Percentiles rank a stretch among this genome's conserved stretches.
These are phyloP conservation scores for Ceratocystiopsis minuta DNA, from an alignment of 2,329 filamentous ascomycete species.

Conservation along the genomic window DNA sequence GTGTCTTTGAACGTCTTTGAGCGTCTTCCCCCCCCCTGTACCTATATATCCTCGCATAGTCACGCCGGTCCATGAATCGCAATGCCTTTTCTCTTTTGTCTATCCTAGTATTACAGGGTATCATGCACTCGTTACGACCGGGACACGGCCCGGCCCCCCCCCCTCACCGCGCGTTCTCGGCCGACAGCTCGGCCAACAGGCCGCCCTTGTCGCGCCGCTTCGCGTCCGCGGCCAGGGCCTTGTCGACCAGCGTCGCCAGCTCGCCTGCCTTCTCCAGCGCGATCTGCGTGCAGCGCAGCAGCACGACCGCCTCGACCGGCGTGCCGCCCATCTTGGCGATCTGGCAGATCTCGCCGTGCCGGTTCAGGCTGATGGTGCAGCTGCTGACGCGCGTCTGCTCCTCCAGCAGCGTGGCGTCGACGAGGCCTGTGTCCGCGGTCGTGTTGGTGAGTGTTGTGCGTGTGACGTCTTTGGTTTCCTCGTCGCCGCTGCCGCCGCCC, in stretches of 20 bases:
- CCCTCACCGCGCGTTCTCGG: constrained; percentile 63
- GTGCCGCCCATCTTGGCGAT: constrained; percentile 78
- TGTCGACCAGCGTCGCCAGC: constrained; percentile 55
- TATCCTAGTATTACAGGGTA: constrained; percentile 7
- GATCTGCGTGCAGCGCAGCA: constrained; percentile 58
- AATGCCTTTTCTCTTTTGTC: not conserved
- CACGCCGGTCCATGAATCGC: not conserved
- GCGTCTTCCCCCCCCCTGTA: not conserved
- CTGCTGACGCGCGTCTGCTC: constrained; percentile 58
- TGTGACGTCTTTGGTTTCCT: constrained; percentile 46
- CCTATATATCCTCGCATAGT: not conserved
- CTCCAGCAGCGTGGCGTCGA: constrained; percentile 58
- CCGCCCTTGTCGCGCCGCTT: constrained; percentile 65
- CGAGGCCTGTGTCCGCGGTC: constrained; percentile 17
- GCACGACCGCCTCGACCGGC: constrained; percentile 58
- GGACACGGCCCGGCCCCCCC: constrained; percentile 1
- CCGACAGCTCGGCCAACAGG: constrained; percentile 56
- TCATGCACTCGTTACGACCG: constrained; percentile 6
- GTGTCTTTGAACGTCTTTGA: not conserved
- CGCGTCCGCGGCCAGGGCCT: constrained; percentile 57
- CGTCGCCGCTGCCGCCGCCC: constrained; percentile 8
- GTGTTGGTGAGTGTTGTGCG: too few relatives aligned
- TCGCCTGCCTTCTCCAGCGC: constrained; percentile 68
- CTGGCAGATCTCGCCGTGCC: constrained; percentile 78
- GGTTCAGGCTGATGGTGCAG: constrained; percentile 72